Conservation (phyloP, 2,329 filamentous ascomycete species). For the Xylaria sp. region DNA sequence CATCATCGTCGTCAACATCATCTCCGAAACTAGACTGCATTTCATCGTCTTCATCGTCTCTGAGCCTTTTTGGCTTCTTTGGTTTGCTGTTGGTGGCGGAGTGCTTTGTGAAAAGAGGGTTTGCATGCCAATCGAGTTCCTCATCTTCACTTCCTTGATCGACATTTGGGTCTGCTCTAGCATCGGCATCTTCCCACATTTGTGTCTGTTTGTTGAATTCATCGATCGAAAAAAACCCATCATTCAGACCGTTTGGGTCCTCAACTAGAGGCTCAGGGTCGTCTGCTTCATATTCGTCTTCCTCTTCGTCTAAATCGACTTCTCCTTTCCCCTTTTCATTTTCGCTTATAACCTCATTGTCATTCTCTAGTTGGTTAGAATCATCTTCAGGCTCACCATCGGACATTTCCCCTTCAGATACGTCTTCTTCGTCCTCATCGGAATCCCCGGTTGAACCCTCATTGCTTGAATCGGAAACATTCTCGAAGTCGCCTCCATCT, state of each 20-base stretch:
- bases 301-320: conserved; percentile 59
- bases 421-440: conserved; percentile 16
- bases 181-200: conserved; percentile 87
- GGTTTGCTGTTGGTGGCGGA: conserved; percentile 46
- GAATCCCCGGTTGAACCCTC: conserved; percentile 45
- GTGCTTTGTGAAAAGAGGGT: conserved; percentile 69
- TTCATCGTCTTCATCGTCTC: conserved; percentile 56
- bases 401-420: conserved; percentile 50
- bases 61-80: conserved; percentile 51
- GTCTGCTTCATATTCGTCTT: conserved; percentile 46
- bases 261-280: conserved; percentile 69
- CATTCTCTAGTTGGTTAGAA: conserved; percentile 41
- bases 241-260: conserved; percentile 88
- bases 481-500: conserved; percentile 42
- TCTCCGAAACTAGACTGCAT: conserved; percentile 57
- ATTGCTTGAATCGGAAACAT: conserved; percentile 42
- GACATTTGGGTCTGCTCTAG: conserved; percentile 77
- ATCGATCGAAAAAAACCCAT: conserved; percentile 98
- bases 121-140: conserved; percentile 85
- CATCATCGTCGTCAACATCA: conserved; percentile 74
- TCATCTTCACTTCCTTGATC: conserved; percentile 84
- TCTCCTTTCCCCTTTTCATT: conserved; percentile 53
- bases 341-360: conserved; percentile 44
- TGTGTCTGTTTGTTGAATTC: conserved; percentile 96
- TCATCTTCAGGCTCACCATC: conserved; percentile 49